Evolutionary conservation across 2,329 filamentous ascomycete species (phyloP), one percentile per base, ranked within the genome.

Genomic region (Aspergillus fumigatus): DNA sequence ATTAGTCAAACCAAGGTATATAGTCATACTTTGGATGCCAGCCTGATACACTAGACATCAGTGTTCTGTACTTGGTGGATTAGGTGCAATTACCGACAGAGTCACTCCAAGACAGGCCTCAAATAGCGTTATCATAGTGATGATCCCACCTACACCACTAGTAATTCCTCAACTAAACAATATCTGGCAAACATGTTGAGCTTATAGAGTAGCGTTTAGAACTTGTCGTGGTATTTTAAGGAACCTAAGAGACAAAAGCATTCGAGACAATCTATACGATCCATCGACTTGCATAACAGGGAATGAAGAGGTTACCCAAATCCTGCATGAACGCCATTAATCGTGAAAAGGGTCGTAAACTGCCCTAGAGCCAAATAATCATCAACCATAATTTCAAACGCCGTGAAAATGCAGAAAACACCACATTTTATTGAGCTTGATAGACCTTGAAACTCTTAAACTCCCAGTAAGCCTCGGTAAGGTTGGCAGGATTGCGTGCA

Each of bases 391-490:
- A 21, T 43, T 1, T 11, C 40, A 5, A 50, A 50, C 23, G 48
- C 10, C 32, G 5, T 35, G 32, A 17, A 35, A 38, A 17, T 38
- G 32, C 23, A 40, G 17, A 21, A 43, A 23, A 17, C 10, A 7
- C 5, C 19, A 47, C 26, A 23, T 21, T 14, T 21, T 14, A 54
- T 26, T 38, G 48, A 54, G 75, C 70, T 60, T 77, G 72, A 66
- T 86, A 88, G 2, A 88, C 79, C 59, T 82, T 75, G 60, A 88
- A 86, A 9, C 75, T 70, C 2, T 80, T 82, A 73, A 88, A 86
- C 72, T 84, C 84, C 87, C 82, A 90, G 67, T 79, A 89, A 1
- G 82, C 86, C 65, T 83, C 79, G 47, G 72, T 76, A 68, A 84
- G 88, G 1, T 73, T 81, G 21, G 67, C 71, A 21, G 80, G 84